Conservation (phyloP, 2,329 filamentous ascomycete species). For the Hypoxylon sp. region DNA sequence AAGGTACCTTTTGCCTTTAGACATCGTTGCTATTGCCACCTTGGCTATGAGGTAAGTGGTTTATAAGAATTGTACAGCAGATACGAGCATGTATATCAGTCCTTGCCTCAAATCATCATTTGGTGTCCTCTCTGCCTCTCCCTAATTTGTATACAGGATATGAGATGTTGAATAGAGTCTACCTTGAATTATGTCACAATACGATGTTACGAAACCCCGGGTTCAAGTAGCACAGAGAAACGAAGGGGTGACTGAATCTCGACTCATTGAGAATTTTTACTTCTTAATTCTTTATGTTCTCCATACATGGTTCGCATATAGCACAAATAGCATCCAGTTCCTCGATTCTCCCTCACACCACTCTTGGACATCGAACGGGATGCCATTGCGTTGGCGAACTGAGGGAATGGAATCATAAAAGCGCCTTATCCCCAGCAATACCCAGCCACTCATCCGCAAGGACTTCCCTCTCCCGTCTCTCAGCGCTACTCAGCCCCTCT, state of each 20-base stretch:
- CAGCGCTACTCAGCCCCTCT: constrained; percentile 33
- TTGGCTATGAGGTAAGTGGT: not conserved
- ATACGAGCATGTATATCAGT: not conserved
- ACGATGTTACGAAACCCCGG: not conserved
- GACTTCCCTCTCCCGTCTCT: constrained; percentile 42
- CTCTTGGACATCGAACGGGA: not conserved
- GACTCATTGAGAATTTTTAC: not conserved
- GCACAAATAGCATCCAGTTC: not conserved
- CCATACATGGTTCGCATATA: not conserved
- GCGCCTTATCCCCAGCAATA: constrained; percentile 42
- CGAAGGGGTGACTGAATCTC: not conserved
- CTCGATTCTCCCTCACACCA: no score
- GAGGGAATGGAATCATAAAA: constrained; percentile 11
- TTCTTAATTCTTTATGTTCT: not conserved
- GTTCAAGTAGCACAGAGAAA: not conserved
- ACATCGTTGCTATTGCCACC: not conserved
- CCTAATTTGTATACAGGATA: no score
- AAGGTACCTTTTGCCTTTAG: not conserved
- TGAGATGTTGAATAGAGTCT: no score
- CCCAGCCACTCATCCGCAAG: constrained; percentile 52
- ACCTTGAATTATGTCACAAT: not conserved
- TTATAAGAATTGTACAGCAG: not conserved
- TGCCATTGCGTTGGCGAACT: not conserved
- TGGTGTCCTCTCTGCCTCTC: not conserved
- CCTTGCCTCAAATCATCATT: not conserved